Base-by-base conservation (phyloP, 2,329 filamentous ascomycete species). In the Stemphylium vesicarium region DNA sequence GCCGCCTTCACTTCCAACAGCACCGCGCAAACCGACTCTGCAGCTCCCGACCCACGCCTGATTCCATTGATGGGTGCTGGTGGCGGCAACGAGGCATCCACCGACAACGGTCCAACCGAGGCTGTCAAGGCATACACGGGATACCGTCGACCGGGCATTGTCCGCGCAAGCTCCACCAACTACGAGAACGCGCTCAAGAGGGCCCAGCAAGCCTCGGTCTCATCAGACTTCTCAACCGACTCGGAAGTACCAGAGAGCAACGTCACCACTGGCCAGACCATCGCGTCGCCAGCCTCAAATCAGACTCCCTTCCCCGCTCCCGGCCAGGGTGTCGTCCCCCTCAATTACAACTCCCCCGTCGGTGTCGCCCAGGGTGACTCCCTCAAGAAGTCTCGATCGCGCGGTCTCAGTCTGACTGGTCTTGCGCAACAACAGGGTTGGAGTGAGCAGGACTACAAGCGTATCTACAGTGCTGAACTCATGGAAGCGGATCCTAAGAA, bases 401-500 rank as follows among this genome's bases (percentile, higher is more conserved):
- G 63, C 11, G 72, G 71, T 1, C 51, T 75, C 49, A 73, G 69
- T 39, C 50, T 75, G 13, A 69, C 65, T 2, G 50, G 54, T 13
- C 50, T 75, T 43, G 71, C 65, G 1, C 63, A 70, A 26, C 59
- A 70, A 45, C 70, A 70, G 50, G 70, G 70, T 36, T 75, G 71
- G 71, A 74, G 47, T 40, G 68, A 70, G 54, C 68, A 75, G 57
- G 73, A 75, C 32, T 65, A 63, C 50, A 75, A 70, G 58, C 67
- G 70, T 33, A 44, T 74, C 9, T 73, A 65, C 40, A 73, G 59
- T 47, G 57, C 60, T 4, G 54, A 57, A 16, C 38, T 73, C 56
- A 63, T 65, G 53, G 64, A 61, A 37, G 60, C 61, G 22, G 59
- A 63, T 18, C 64, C 62, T 2, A 63, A 66, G 31, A 56, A 60